Evolutionary conservation across 73 alveolate species (phyloP), one percentile per base, ranked within the genome.

Genomic region (Blepharisma japonicum): DNA sequence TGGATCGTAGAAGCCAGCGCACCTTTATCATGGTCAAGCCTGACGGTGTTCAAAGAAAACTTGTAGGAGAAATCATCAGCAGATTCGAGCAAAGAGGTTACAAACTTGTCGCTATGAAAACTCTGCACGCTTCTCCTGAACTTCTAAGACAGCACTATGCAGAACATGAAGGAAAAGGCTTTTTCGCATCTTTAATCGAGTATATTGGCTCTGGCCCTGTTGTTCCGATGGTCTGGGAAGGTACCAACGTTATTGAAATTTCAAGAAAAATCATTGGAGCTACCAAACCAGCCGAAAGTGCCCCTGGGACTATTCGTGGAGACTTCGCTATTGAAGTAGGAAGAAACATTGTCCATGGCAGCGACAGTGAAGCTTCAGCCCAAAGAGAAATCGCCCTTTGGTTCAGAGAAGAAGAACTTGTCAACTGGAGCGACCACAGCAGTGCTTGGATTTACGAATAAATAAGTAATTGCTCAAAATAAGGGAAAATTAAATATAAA

Each of bases 281-380:
- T 72, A 94, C 99, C 81, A 92, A 89, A 71, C 99, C 99, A 74
- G 78, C 90, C 55, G 95, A 94, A 78, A 81, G 97, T 55, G 89
- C 85, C 85, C 99, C 99, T 61, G 99, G 99, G 72, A 91, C 99
- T 78, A 94, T 96, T 90, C 87, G 99, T 87, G 99, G 99, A 27
- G 99, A 96, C 87, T 89, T 82, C 86, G 83, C 94, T 82, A 87
- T 96, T 80, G 99, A 96, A 70, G 95, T 94, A 51, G 99, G 98
- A 78, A 86, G 99, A 87, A 96, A 96, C 84, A 87, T 96, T 81
- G 84, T 93, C 83, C 99, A 96, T 89, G 99, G 99, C 21, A 88
- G 97, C 71, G 99, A 96, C 90, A 74, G 96, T 32, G 97, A 87
- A 20, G 98, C 92, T 67, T 77, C 95, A 55, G 99, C 99, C 78